Conservation (phyloP, 2,329 filamentous ascomycete genomes). For the Penicillium sumatraense region DNA sequence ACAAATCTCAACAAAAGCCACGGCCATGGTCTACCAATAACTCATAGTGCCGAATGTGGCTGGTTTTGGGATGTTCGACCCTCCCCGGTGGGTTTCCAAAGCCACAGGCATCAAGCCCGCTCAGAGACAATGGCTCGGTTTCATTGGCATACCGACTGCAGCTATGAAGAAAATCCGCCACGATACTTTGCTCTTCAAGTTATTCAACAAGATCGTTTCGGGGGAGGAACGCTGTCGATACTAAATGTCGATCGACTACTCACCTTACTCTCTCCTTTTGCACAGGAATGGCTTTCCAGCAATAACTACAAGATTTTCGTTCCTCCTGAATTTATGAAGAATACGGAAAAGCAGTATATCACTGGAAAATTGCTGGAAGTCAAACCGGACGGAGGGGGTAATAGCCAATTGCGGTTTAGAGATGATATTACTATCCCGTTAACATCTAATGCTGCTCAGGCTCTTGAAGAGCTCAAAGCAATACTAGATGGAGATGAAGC, state of each 20-base stretch:
- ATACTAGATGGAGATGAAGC: constrained; percentile 15
- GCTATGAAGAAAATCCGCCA: constrained; percentile 45
- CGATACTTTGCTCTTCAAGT: constrained; percentile 50
- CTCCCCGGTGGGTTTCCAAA: constrained; percentile 31
- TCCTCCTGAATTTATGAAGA: constrained; percentile 39
- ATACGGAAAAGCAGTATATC: constrained; percentile 13
- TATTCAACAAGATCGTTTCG: constrained; percentile 45
- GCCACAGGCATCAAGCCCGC: constrained; percentile 39
- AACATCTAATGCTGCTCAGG: constrained; percentile 27
- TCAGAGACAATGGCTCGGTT: constrained; percentile 50
- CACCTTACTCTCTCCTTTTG: constrained; percentile 28
- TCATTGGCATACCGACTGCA: constrained; percentile 52
- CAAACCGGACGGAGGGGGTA: not conserved
- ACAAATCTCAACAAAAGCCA: constrained; percentile 38
- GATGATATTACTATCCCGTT: constrained; percentile 36
- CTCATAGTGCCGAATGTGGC: constrained; percentile 46
- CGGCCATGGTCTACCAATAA: constrained; percentile 44
- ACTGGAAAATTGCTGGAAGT: constrained; percentile 25
- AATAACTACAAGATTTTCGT: constrained; percentile 39
- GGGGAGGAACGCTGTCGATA: constrained; percentile 47
- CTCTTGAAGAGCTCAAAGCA: constrained; percentile 35
- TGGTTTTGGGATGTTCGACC: constrained; percentile 54
- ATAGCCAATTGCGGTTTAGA: constrained; percentile 18
- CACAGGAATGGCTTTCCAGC: constrained; percentile 25
- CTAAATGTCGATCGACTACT: constrained; percentile 39